Evolutionary conservation across 176 grass and related monocot species (phyloP), one percentile per base, ranked within the genome.

Genomic region (Phyllostachys edulis): DNA sequence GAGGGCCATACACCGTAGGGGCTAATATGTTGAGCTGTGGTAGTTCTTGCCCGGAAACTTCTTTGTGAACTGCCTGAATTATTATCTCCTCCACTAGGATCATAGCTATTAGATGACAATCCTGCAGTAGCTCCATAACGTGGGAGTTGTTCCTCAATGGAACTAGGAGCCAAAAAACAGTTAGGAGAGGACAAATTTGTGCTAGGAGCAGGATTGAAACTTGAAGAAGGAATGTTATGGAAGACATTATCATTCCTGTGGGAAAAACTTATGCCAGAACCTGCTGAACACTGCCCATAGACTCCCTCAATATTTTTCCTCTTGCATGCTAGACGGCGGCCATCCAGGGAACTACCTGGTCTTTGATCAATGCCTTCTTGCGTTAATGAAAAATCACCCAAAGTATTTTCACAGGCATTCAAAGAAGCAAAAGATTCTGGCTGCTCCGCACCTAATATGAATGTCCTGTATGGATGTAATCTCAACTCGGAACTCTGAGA

Each of bases 251-350:
- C 67, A 0, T 88, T 86, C 70, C 81, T 89, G 32, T 90, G 66
- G 56, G 67, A n/a, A 79, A 86, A 88, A 66, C 88, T 87, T 46
- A 86, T 80, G 75, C 86, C 90, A 65, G 56, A 80, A 82, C 83
- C 79, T 21, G 72, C 38, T 79, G 93, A 95, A 79, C 80, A 82
- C 49, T 89, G 88, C 29, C 90, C 90, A 74, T 80, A 74, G 20
- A 88, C 40, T 70, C 90, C 90, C 20, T 95, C 90, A 66, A 90
- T 86, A 51, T 86, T 92, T 90, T 95, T 95, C 79, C 93, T 95
- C 83, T 95, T 95, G 85, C 93, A 92, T 0, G 93, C 88, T 44
- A 90, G 39, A 6, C 93, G 83, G 6, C 90, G 90, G 7, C 87
- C 85, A n/a, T 90, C 93, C 39, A 90, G 21, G 67, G 83, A 90